These are phyloP conservation scores for Acanthamoeba castellanii DNA, from an alignment of 208 protist species.

Conservation along the genomic window DNA sequence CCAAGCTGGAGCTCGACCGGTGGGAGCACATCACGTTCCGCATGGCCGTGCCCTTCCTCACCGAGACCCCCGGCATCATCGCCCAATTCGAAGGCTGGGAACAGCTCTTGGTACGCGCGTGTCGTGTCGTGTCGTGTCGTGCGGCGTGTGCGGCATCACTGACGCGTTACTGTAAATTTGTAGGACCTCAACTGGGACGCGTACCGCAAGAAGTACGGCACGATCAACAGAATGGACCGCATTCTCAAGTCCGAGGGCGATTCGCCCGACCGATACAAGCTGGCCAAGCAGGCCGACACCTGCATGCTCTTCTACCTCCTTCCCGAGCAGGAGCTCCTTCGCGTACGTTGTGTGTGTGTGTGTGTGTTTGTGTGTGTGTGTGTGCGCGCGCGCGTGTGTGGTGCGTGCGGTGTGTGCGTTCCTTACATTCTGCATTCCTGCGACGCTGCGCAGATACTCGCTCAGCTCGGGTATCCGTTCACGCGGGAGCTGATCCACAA, in stretches of 20 bases:
- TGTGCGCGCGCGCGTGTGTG: neutral
- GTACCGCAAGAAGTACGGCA: slow-evolving; percentile 76
- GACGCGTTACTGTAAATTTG: neutral
- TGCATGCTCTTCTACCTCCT: slow-evolving; percentile 83
- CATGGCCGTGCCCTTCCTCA: slow-evolving; percentile 77
- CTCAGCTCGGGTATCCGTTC: slow-evolving; percentile 72
- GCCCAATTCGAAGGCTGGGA: slow-evolving; percentile 79
- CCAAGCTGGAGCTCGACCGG: slow-evolving; percentile 65
- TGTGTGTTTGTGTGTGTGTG: neutral
- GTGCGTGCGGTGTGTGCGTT: too few relatives aligned
- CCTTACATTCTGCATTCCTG: neutral
- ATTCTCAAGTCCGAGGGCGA: slow-evolving; percentile 79
- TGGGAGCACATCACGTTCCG: slow-evolving; percentile 74
- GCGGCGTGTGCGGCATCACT: too few relatives aligned
- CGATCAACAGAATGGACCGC: slow-evolving; percentile 77
- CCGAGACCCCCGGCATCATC: slow-evolving; percentile 63
- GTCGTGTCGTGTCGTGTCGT: neutral
- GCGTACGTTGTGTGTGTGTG: neutral
- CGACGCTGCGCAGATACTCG: slow-evolving; percentile 17
- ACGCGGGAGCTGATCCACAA: slow-evolving; percentile 72
- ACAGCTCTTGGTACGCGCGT: slow-evolving; percentile 44
- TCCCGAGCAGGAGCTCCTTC: slow-evolving; percentile 65
- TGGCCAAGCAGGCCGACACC: slow-evolving; percentile 82
- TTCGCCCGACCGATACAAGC: slow-evolving; percentile 75
- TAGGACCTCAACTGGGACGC: slow-evolving; percentile 69